Evolutionary conservation across 768 basidiomycete genomes (phyloP).

Genomic region (Boletus pseudo-olivaceus): DNA sequence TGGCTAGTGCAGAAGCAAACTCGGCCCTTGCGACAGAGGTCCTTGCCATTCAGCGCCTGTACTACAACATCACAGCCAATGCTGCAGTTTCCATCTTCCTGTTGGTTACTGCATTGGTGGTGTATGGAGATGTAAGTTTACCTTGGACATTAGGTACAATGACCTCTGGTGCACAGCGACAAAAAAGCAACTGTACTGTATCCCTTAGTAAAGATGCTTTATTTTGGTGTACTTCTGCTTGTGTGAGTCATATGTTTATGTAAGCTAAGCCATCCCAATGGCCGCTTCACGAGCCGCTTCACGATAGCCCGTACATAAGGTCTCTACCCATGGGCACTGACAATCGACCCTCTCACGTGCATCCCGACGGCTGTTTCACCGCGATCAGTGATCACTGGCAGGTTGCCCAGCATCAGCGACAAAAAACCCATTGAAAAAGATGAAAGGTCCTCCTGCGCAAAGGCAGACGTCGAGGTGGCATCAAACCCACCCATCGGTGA

Average conservation of each 20-base stretch:
- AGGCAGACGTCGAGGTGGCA: slow-evolving; percentile 33
- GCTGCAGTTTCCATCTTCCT: slow-evolving; percentile 43
- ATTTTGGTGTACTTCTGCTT: slow-evolving; percentile 31
- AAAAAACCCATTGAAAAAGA: slow-evolving; percentile 10
- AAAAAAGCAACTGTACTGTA: slow-evolving; percentile 36
- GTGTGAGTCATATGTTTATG: slow-evolving; percentile 13
- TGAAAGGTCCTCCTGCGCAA: slow-evolving; percentile 13
- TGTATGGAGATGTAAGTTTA: slow-evolving; percentile 41
- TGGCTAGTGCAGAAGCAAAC: slow-evolving; percentile 53
- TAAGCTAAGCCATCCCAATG: background rate
- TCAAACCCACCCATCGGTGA: slow-evolving; percentile 3
- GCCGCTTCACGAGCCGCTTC: too few relatives aligned
- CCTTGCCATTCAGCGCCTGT: slow-evolving; percentile 50
- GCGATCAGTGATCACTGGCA: too few relatives aligned
- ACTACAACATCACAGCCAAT: slow-evolving; percentile 51
- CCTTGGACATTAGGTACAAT: background rate
- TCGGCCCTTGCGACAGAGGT: slow-evolving; percentile 53
- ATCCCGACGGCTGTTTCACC: background rate
- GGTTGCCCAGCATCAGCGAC: background rate
- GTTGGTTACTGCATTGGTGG: slow-evolving; percentile 56
- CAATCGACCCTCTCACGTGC: background rate
- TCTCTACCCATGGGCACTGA: slow-evolving; percentile 5
- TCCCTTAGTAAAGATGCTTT: slow-evolving; percentile 42
- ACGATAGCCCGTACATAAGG: background rate
- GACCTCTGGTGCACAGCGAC: background rate